Conservation (phyloP, 257 asterid genomes). For the Apocynum venetum region DNA sequence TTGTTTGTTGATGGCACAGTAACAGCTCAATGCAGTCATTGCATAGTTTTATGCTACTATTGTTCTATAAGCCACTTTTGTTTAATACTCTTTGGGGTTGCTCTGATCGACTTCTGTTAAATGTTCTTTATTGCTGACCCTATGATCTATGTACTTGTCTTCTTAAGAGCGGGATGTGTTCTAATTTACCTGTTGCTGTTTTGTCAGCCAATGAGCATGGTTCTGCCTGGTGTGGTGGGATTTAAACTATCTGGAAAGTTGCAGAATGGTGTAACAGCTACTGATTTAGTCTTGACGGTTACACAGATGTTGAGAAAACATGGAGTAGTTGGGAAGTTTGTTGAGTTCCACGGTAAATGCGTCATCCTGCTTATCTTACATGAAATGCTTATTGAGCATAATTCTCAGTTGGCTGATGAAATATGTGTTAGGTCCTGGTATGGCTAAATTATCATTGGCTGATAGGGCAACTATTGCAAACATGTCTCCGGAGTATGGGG, state of each 20-base stretch:
- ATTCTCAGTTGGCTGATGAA: background rate
- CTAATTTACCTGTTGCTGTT: background rate
- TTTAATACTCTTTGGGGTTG: background rate
- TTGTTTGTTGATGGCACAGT: background rate
- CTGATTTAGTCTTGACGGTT: conserved; percentile 83
- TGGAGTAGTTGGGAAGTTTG: conserved; percentile 90
- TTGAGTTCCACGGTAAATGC: conserved; percentile 60
- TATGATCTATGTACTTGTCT: background rate
- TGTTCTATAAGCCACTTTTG: background rate
- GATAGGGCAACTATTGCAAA: conserved; percentile 96
- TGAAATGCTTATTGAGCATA: background rate
- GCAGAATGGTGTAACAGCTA: conserved; percentile 80
- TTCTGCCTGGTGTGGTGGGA: conserved; percentile 91
- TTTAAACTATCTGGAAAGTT: conserved; percentile 83
- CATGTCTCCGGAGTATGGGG: conserved; percentile 97
- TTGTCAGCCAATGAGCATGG: conserved; percentile 96
- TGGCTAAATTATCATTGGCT: conserved; percentile 72
- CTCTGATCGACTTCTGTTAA: background rate
- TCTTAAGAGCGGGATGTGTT: background rate
- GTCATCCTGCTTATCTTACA: conserved; percentile 4
- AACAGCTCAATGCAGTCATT: background rate
- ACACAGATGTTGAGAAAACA: conserved; percentile 88
- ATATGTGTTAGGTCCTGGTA: conserved; percentile 57
- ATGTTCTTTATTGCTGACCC: background rate
- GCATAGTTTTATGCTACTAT: background rate